Evolutionary conservation across 2,329 filamentous ascomycete species (phyloP).

Genomic region (Pseudomassariella vexata): DNA sequence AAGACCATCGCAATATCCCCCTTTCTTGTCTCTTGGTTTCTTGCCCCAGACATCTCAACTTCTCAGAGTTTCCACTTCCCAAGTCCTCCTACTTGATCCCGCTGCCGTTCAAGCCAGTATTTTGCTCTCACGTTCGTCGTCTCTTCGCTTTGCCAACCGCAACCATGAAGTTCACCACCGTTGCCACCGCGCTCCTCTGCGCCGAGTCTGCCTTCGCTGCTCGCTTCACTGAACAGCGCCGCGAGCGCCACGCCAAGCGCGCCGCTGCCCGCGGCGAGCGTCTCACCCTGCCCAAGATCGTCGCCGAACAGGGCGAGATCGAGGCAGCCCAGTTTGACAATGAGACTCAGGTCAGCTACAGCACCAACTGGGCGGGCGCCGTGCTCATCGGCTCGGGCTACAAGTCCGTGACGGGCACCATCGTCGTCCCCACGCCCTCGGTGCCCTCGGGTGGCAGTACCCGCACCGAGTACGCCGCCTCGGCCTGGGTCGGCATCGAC

Average conservation of each 20-base stretch:
- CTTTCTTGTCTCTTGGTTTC: too few relatives aligned
- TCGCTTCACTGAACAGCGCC: slow-evolving; percentile 35
- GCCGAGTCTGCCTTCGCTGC: slow-evolving; percentile 36
- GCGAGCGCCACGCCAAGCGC: slow-evolving; percentile 24
- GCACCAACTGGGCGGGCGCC: slow-evolving; percentile 54
- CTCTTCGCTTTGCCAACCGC: too few relatives aligned
- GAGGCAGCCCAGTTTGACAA: slow-evolving; percentile 1
- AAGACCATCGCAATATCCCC: too few relatives aligned
- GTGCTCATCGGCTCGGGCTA: slow-evolving; percentile 46
- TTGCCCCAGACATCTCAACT: too few relatives aligned
- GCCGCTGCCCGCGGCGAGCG: slow-evolving; percentile 20
- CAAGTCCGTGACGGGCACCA: slow-evolving; percentile 45
- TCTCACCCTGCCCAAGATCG: slow-evolving; percentile 4
- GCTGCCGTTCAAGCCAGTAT: too few relatives aligned
- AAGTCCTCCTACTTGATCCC: too few relatives aligned
- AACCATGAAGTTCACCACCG: slow-evolving; percentile 43
- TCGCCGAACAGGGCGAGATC: not conserved
- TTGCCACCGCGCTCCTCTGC: slow-evolving; percentile 30
- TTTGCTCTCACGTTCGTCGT: too few relatives aligned
- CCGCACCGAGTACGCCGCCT: slow-evolving; percentile 27
- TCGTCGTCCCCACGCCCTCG: slow-evolving; percentile 46
- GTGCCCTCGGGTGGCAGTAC: slow-evolving; percentile 26
- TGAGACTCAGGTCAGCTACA: slow-evolving; percentile 37
- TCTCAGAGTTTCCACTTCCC: too few relatives aligned
- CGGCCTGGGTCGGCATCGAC: slow-evolving; percentile 58